Percentiles rank a stretch among this genome's conserved stretches.
Evolutionary conservation across 306 rosid genomes (phyloP).

Genomic region (Ceratonia siliqua): DNA sequence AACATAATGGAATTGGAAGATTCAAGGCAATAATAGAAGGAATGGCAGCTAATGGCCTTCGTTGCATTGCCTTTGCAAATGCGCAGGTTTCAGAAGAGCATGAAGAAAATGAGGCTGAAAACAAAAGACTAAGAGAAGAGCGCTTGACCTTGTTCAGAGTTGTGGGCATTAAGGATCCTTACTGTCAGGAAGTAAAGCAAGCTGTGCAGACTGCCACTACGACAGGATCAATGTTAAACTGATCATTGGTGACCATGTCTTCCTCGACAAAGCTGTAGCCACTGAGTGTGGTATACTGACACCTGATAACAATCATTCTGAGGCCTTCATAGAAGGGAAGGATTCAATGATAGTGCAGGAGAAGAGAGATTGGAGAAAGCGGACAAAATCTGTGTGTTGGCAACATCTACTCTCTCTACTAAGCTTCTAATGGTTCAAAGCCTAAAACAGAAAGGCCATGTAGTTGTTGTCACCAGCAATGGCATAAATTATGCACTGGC

Average conservation of each 20-base stretch:
- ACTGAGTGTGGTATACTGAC: not conserved
- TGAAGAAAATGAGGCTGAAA: too few species aligned
- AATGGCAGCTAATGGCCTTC: constrained; percentile 1
- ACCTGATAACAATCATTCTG: too few species aligned
- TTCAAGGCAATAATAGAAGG: not conserved
- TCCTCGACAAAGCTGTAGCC: not conserved
- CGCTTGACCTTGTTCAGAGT: not conserved
- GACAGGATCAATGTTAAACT: not conserved
- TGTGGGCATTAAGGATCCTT: not conserved
- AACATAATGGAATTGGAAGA: not conserved
- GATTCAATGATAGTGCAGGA: not conserved
- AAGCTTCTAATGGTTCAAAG: not conserved
- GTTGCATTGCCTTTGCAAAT: constrained; percentile 6
- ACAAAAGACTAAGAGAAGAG: not conserved
- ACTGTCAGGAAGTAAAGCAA: not conserved
- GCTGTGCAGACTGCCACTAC: not conserved
- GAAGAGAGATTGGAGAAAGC: constrained; percentile 14
- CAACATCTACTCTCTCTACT: not conserved
- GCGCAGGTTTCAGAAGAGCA: not conserved
- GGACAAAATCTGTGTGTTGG: not conserved
- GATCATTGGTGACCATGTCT: not conserved
- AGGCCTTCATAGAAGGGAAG: not conserved
- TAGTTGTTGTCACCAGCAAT: not conserved
- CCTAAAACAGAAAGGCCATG: constrained; percentile 12
- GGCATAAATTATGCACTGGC: constrained; percentile 2